These are phyloP conservation scores for Pulveroboletus sp. DNA, from an alignment of 768 basidiomycete species.

Conservation along the genomic window DNA sequence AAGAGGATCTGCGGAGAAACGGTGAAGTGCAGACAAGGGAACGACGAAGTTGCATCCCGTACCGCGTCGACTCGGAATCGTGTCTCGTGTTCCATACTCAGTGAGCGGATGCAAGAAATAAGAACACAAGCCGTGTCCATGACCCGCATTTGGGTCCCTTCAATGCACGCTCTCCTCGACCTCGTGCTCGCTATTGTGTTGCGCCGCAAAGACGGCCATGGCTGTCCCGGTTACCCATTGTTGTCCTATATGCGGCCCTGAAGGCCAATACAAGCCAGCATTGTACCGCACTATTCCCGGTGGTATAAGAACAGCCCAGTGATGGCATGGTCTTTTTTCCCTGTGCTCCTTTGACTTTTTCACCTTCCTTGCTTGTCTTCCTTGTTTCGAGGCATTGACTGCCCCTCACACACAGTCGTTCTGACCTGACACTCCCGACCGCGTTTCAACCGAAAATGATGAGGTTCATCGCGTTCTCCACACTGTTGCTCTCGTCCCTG, in stretches of 20 bases:
- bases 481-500: slow-evolving; percentile 23
- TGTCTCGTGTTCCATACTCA: slow-evolving; percentile 17
- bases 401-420: slow-evolving; percentile 7
- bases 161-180: neutral
- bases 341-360: neutral
- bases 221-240: slow-evolving; percentile 10
- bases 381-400: slow-evolving; percentile 22
- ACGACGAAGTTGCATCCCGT: slow-evolving; percentile 15
- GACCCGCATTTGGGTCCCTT: neutral
- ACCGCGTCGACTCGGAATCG: slow-evolving; percentile 49
- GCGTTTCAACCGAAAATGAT: slow-evolving; percentile 17
- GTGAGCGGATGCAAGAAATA: neutral
- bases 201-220: neutral
- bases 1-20: slow-evolving; percentile 49
- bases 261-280: no score
- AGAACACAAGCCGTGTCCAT: neutral
- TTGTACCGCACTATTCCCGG: no score
- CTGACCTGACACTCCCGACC: neutral
- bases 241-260: slow-evolving; percentile 6
- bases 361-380: slow-evolving; percentile 2
- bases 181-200: slow-evolving; percentile 12
- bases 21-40: neutral
- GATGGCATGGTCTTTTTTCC: neutral
- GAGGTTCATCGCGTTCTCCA: slow-evolving; percentile 38
- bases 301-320: slow-evolving; percentile 16